Percentiles rank a stretch among this genome's conserved stretches.
Evolutionary conservation across 345 rosid species (phyloP).

Genomic region (Laguncularia racemosa): DNA sequence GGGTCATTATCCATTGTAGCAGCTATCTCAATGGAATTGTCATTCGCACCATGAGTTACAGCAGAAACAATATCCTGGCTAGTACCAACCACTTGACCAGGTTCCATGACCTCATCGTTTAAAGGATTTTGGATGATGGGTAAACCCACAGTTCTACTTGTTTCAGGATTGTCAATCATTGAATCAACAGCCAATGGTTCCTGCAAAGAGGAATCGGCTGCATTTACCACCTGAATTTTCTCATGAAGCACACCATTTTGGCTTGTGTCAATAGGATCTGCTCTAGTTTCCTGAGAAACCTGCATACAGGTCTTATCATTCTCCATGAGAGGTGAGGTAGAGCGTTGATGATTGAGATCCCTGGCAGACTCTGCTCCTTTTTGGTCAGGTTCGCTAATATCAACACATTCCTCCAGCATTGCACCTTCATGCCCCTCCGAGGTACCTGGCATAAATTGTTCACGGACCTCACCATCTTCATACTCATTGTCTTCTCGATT

Average conservation of each 20-base stretch:
- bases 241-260: conserved; percentile 12
- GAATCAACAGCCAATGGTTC: conserved; percentile 19
- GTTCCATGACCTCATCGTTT: conserved; percentile 14
- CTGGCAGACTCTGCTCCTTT: conserved; percentile 15
- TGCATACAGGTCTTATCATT: conserved; percentile 18
- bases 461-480: conserved; percentile 66
- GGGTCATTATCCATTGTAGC: conserved; percentile 17
- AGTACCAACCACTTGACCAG: conserved; percentile 4
- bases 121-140: conserved; percentile 21
- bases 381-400: conserved; percentile 19
- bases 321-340: conserved; percentile 20
- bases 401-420: conserved; percentile 10
- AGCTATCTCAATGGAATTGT: background rate
- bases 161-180: conserved; percentile 13
- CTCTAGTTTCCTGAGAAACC: conserved; percentile 22
- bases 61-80: conserved; percentile 28
- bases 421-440: conserved; percentile 19
- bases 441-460: conserved; percentile 17
- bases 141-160: conserved; percentile 16
- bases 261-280: conserved; percentile 11
- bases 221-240: conserved; percentile 11
- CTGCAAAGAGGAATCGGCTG: conserved; percentile 18
- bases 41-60: conserved; percentile 26
- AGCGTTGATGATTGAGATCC: conserved; percentile 13
- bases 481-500: conserved; percentile 30